phyloP scores from a whole-genome alignment of 2,329 filamentous ascomycete species.

The Exserohilum turcica region DNA sequence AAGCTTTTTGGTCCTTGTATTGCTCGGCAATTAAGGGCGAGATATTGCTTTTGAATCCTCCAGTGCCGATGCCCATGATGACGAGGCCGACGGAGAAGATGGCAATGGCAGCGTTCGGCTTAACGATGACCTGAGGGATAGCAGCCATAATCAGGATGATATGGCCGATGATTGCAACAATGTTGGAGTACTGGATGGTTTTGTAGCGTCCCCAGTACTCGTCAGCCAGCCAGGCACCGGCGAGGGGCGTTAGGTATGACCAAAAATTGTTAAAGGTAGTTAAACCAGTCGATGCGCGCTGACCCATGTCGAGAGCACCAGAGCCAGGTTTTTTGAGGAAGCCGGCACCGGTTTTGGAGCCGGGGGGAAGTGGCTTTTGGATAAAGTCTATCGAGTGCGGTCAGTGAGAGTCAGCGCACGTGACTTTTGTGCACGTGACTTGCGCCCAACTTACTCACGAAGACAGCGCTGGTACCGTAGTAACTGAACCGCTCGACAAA shows the following conservation, averaged over 20 bases:
- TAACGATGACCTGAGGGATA: conserved; percentile 57
- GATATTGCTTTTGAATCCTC: conserved; percentile 72
- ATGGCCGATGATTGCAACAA: conserved; percentile 63
- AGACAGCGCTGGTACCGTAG: conserved; percentile 47
- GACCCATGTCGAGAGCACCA: conserved; percentile 61
- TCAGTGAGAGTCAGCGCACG: background rate
- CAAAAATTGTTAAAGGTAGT: conserved; percentile 62
- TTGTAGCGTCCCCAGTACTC: conserved; percentile 65
- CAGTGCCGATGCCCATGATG: conserved; percentile 69
- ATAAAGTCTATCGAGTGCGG: conserved; percentile 43
- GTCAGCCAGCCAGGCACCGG: conserved; percentile 64
- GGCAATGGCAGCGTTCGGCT: conserved; percentile 56
- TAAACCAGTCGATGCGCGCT: conserved; percentile 59
- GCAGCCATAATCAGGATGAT: conserved; percentile 62
- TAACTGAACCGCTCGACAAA: conserved; percentile 47
- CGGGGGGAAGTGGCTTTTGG: conserved; percentile 39
- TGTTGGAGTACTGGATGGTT: conserved; percentile 62
- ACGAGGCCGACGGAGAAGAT: conserved; percentile 63
- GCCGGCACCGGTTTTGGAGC: conserved; percentile 43
- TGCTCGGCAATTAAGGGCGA: conserved; percentile 66
- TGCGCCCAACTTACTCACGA: conserved; percentile 20
- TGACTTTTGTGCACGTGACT: background rate
- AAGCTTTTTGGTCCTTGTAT: conserved; percentile 40
- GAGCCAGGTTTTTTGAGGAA: conserved; percentile 42
- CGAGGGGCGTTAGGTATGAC: conserved; percentile 63